Evolutionary conservation across 768 basidiomycete genomes (phyloP).

Genomic region (Cystobasidium ongulense): DNA sequence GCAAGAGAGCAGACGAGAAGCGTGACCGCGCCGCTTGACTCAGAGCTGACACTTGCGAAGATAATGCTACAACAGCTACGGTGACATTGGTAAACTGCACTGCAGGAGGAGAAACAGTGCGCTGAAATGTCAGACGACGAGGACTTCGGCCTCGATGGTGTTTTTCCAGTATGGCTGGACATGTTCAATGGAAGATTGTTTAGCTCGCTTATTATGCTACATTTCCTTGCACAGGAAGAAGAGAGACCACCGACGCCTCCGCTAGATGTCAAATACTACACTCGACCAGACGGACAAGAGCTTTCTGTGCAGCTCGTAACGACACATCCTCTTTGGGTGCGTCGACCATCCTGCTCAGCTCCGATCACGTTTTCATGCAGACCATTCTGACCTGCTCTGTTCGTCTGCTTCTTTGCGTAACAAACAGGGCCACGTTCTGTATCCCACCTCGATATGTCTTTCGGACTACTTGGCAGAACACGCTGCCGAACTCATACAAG

Average conservation of each 20-base stretch:
- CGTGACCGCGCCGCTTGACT: background rate
- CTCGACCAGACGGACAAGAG: background rate
- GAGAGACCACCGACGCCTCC: slow-evolving; percentile 7
- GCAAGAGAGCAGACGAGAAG: background rate
- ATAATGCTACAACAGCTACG: slow-evolving; percentile 11
- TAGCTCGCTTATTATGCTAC: background rate
- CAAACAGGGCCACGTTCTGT: slow-evolving; percentile 42
- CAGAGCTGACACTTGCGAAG: background rate
- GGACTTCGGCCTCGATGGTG: slow-evolving; percentile 17
- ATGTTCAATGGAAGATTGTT: background rate
- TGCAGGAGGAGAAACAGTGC: background rate
- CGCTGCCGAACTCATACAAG: slow-evolving; percentile 39
- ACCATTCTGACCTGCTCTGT: background rate
- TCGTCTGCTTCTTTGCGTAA: background rate
- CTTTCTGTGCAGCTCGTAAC: slow-evolving; percentile 22
- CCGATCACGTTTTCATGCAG: background rate
- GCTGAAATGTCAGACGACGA: slow-evolving; percentile 15
- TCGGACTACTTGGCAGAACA: slow-evolving; percentile 42
- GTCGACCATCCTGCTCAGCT: background rate
- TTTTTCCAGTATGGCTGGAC: slow-evolving; percentile 14
- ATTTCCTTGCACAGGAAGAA: slow-evolving; percentile 25
- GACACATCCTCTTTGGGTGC: slow-evolving; percentile 17
- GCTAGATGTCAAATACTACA: slow-evolving; percentile 5
- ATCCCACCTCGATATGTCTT: slow-evolving; percentile 43
- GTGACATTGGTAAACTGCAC: background rate